Base-by-base conservation (phyloP, 2,329 filamentous ascomycete genomes). In the Acarospora socialis region DNA sequence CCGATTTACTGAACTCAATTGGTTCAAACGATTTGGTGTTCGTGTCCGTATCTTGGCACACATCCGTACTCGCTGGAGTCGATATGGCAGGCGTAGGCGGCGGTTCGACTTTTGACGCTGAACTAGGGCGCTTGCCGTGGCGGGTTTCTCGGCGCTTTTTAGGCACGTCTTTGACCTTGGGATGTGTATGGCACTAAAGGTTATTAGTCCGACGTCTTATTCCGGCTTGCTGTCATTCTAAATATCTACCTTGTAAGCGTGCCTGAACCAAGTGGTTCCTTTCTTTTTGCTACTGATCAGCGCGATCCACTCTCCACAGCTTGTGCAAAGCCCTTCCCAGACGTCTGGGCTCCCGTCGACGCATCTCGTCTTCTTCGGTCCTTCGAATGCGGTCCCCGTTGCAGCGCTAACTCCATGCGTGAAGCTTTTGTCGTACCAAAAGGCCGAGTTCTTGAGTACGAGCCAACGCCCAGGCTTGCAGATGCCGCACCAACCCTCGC, bases 341-440 rank as follows among this genome's bases (percentile, higher is more conserved):
- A 44, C 41, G 25, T 54, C 80, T 3, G 80, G 73, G 47, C 83
- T 86, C 22, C 78, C 77, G 49, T 84, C 79, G 61, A 81, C 82
- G 30, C 81, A 68, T 36, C 80, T 65, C 14, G 73, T 81, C 46
- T 82, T 70, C 39, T 78, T 71, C 3, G 82, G 82, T 43, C 79
- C 74, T 50, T 81, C 74, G 57, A 90, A 87, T 3, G 77, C 72
- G 40, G 68, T 75, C 15, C 82, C 81, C 0, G 81, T 87, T 3
- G 79, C 77, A 17, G 80, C 81, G 49, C 78, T 83, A 52, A 92
- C 82, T 30, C 82, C 82, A 49, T 92, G 83, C 2, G 79, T 82
- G 53, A 90, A 92, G 35, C 77, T 81, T 63, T 90, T 87, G 60
- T 92, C 82, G 54, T 92, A 92, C 82, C 83, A 92, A 53, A 82